phyloP scores from a whole-genome alignment of 352 stramenopile genomes.

The Globisporangium alternatum region DNA sequence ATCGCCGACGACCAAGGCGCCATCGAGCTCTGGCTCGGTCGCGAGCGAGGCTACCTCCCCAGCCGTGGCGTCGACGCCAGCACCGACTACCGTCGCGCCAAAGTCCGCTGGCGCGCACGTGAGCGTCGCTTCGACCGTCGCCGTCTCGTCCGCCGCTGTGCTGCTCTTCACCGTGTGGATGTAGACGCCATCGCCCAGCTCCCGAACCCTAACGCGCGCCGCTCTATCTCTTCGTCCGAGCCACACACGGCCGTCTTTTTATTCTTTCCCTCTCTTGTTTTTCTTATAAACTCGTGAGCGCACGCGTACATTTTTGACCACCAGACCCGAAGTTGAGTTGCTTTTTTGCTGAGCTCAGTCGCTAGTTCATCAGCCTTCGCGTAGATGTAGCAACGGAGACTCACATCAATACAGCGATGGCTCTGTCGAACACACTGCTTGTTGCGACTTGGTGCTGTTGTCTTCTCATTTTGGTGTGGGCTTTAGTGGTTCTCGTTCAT shows the following conservation, averaged over 20 bases:
- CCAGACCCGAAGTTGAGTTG: not conserved
- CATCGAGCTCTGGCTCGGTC: not conserved
- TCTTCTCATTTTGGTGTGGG: too few species aligned
- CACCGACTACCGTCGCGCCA: slow-evolving; percentile 6
- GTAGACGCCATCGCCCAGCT: not conserved
- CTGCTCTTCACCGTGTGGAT: slow-evolving; percentile 16
- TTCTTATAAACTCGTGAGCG: slow-evolving; percentile 5
- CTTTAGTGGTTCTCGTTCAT: too few species aligned
- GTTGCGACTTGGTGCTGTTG: too few species aligned
- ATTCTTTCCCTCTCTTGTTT: not conserved
- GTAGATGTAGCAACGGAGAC: too few species aligned
- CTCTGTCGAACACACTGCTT: too few species aligned
- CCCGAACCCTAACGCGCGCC: not conserved
- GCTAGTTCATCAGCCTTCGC: too few species aligned
- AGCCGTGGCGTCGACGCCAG: not conserved
- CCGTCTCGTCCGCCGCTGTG: slow-evolving; percentile 3
- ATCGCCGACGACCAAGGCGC: not conserved
- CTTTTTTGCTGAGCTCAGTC: not conserved
- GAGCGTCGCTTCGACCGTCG: slow-evolving; percentile 2
- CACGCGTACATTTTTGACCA: slow-evolving; percentile 5
- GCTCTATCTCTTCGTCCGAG: not conserved
- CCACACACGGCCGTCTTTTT: not conserved
- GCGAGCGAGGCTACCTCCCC: not conserved
- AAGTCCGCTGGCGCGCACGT: not conserved
- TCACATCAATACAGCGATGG: too few species aligned